phyloP scores from a whole-genome alignment of 371 early-diverging fungal species.

The Rhizopus delemar region DNA sequence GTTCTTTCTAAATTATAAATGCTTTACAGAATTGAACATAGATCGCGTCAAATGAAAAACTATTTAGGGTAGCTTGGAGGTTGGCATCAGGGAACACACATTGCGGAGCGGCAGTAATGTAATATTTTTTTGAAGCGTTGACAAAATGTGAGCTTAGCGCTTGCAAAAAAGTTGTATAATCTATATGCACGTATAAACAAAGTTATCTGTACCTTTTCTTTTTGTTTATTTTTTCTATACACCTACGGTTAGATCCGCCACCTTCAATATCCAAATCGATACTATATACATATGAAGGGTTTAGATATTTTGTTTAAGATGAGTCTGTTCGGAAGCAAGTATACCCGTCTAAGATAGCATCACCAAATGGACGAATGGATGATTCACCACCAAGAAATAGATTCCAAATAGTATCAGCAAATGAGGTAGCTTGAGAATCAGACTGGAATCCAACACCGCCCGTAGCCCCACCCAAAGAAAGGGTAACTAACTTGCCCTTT shows the following conservation, averaged over 20 bases:
- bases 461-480: slow-evolving; percentile 64
- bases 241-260: slow-evolving; percentile 51
- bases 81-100: slow-evolving; percentile 73
- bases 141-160: slow-evolving; percentile 47
- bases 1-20: background rate
- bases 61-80: slow-evolving; percentile 52
- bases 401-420: slow-evolving; percentile 63
- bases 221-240: background rate
- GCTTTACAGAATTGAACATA: slow-evolving; percentile 69
- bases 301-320: background rate
- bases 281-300: slow-evolving; percentile 23
- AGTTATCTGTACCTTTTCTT: background rate
- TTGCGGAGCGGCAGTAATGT: slow-evolving; percentile 76
- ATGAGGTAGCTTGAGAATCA: slow-evolving; percentile 38
- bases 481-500: slow-evolving; percentile 53
- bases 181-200: slow-evolving; percentile 23
- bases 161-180: slow-evolving; percentile 58
- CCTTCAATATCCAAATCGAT: slow-evolving; percentile 66
- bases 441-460: slow-evolving; percentile 53
- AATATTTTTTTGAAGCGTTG: slow-evolving; percentile 48
- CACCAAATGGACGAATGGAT: slow-evolving; percentile 57
- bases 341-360: slow-evolving; percentile 61
- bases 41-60: slow-evolving; percentile 66
- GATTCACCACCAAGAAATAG: slow-evolving; percentile 59
- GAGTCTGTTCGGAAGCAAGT: background rate